Conservation (phyloP, 208 protist genomes). For the Wallacemonas collosoma region DNA sequence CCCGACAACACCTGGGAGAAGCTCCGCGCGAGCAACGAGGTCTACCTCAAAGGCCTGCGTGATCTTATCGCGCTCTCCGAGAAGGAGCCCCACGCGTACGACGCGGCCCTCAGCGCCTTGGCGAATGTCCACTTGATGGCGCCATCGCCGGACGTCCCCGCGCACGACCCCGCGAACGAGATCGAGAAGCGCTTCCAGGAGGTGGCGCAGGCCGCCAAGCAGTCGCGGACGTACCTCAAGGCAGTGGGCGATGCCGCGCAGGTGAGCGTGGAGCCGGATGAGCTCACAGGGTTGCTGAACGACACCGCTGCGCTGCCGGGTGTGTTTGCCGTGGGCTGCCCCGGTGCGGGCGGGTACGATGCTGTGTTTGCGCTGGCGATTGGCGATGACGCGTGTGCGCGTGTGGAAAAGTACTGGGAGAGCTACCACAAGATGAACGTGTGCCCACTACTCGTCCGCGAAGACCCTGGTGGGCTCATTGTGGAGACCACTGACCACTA, state of each 20-base stretch:
- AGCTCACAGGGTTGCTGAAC: slow-evolving; percentile 84
- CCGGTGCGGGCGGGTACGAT: slow-evolving; percentile 94
- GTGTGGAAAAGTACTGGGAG: slow-evolving; percentile 82
- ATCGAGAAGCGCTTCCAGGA: slow-evolving; percentile 45
- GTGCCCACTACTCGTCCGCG: slow-evolving; percentile 82
- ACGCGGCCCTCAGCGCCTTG: slow-evolving; percentile 30
- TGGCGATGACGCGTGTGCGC: slow-evolving; percentile 48
- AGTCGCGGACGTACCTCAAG: slow-evolving; percentile 50
- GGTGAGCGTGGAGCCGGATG: slow-evolving; percentile 88
- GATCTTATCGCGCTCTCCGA: slow-evolving; percentile 30
- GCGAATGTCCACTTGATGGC: slow-evolving; percentile 16
- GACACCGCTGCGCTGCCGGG: slow-evolving; percentile 81
- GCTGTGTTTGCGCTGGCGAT: slow-evolving; percentile 91
- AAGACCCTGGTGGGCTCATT: slow-evolving; percentile 69
- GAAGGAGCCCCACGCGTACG: slow-evolving; percentile 27
- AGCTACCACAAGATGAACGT: slow-evolving; percentile 53
- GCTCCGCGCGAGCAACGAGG: slow-evolving; percentile 68
- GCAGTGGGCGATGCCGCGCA: slow-evolving; percentile 83
- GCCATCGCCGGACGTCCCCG: neutral
- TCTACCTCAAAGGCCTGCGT: slow-evolving; percentile 60
- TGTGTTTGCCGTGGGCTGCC: slow-evolving; percentile 93
- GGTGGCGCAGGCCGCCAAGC: slow-evolving; percentile 39
- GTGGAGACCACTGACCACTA: slow-evolving; percentile 22
- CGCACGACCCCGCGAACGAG: slow-evolving; percentile 17
- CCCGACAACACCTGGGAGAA: slow-evolving; percentile 72